phyloP scores from a whole-genome alignment of 2,329 filamentous ascomycete species.

The Onygenales sp. region DNA sequence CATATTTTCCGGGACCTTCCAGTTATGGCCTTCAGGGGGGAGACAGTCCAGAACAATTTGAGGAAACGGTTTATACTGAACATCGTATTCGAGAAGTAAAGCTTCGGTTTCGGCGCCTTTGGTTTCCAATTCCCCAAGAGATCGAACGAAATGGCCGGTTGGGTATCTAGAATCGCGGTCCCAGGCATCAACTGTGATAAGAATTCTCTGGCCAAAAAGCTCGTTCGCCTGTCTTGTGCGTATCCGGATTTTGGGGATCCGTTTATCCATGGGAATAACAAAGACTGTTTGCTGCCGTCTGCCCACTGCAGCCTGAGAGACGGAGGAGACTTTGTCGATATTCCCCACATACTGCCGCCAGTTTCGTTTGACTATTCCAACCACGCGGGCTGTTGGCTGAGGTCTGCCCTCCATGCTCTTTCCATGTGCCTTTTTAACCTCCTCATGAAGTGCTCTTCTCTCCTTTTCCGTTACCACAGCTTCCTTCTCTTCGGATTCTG shows the following conservation, averaged over 20 bases:
- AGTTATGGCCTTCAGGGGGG: constrained; percentile 82
- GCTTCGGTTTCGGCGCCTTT: constrained; percentile 98
- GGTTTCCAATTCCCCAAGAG: constrained; percentile 84
- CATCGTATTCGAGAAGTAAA: constrained; percentile 86
- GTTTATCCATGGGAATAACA: constrained; percentile 95
- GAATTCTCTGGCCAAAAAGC: constrained; percentile 78
- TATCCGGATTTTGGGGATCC: constrained; percentile 89
- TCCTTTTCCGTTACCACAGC: constrained; percentile 84
- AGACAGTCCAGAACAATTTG: constrained; percentile 92
- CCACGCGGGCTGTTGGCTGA: constrained; percentile 84
- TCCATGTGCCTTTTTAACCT: constrained; percentile 76
- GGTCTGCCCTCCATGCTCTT: constrained; percentile 65
- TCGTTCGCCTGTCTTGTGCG: constrained; percentile 84
- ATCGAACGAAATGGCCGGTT: constrained; percentile 85
- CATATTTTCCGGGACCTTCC: constrained; percentile 73
- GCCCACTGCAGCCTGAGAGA: constrained; percentile 62
- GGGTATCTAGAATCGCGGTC: constrained; percentile 88
- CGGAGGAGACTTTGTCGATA: constrained; percentile 77
- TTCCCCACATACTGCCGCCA: constrained; percentile 98
- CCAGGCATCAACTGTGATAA: constrained; percentile 94
- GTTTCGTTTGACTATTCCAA: constrained; percentile 88
- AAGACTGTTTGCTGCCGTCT: constrained; percentile 88
- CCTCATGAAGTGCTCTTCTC: constrained; percentile 76
- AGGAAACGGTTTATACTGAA: constrained; percentile 94
- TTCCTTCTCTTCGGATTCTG: constrained; percentile 65